phyloP scores from a whole-genome alignment of 306 rosid genomes.

The Alnus glutinosa region DNA sequence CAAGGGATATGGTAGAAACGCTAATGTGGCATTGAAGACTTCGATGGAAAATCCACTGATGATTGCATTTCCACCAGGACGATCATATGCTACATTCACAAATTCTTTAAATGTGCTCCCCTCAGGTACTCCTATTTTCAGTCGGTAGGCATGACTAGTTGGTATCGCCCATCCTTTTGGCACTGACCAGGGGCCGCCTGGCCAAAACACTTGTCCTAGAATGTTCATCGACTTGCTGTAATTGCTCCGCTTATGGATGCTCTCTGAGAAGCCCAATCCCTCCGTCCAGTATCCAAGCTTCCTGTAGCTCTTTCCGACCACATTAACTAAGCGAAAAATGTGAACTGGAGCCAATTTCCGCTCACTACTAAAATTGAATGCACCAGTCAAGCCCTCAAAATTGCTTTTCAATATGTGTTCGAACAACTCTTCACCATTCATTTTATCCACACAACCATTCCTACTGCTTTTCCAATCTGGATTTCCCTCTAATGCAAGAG shows the following conservation, averaged over 20 bases:
- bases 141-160: neutral
- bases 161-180: slow-evolving; percentile 21
- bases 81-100: slow-evolving; percentile 7
- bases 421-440: neutral
- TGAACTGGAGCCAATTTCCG: neutral
- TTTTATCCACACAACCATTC: neutral
- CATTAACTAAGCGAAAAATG: neutral
- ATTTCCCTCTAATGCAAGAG: neutral
- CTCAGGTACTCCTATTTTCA: slow-evolving; percentile 14
- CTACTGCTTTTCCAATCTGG: neutral
- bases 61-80: neutral
- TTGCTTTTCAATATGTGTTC: neutral
- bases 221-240: neutral
- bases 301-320: neutral
- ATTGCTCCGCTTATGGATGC: neutral
- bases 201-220: slow-evolving; percentile 6
- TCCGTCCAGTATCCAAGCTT: neutral
- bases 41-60: slow-evolving; percentile 13
- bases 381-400: slow-evolving; percentile 1
- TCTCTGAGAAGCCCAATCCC: neutral
- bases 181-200: neutral
- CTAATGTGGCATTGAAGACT: slow-evolving; percentile 6
- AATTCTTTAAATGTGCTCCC: neutral
- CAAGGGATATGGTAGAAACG: slow-evolving; percentile 16
- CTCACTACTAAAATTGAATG: neutral